A percentile compares a stretch with the other conserved stretches of the same genome.
These are phyloP conservation scores for Ananas comosus DNA, from an alignment of 176 grass and related monocot species.

Conservation along the genomic window DNA sequence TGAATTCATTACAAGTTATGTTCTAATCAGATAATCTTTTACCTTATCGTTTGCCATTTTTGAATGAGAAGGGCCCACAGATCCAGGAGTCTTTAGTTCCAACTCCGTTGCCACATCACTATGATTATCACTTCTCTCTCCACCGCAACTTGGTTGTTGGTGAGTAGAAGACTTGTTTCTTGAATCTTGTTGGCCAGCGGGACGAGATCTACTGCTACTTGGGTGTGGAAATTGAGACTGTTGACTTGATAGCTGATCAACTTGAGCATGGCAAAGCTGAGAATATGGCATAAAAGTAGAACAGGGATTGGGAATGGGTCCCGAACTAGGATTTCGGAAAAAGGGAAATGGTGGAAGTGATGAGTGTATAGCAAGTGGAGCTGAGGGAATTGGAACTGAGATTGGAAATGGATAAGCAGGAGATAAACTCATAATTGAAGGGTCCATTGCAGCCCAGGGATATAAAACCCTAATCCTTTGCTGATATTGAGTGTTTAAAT, in stretches of 20 bases:
- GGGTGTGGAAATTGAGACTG: constrained; percentile 23
- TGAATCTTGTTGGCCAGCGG: constrained; percentile 27
- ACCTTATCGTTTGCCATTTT: constrained; percentile 42
- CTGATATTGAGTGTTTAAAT: constrained; percentile 58
- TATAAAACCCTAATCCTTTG: constrained; percentile 52
- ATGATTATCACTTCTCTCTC: constrained; percentile 43
- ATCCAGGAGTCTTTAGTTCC: constrained; percentile 81
- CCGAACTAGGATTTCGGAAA: constrained; percentile 33
- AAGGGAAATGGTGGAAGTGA: constrained; percentile 46
- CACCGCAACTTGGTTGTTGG: constrained; percentile 23
- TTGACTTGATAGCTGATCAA: constrained; percentile 41
- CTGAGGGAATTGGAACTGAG: constrained; percentile 46
- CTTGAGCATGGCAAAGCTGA: constrained; percentile 34
- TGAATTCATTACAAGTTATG: neutral
- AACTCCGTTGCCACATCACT: constrained; percentile 79
- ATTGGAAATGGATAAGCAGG: constrained; percentile 55
- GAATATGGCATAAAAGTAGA: constrained; percentile 38
- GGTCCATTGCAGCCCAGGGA: constrained; percentile 69
- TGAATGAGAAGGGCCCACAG: constrained; percentile 32
- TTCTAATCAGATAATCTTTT: neutral
- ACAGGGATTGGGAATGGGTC: constrained; percentile 11
- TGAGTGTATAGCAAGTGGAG: constrained; percentile 56
- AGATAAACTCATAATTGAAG: constrained; percentile 53
- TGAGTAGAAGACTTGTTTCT: constrained; percentile 41
- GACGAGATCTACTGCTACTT: constrained; percentile 30